Evolutionary conservation across 306 rosid genomes (phyloP).

Genomic region (Quercus robur): DNA sequence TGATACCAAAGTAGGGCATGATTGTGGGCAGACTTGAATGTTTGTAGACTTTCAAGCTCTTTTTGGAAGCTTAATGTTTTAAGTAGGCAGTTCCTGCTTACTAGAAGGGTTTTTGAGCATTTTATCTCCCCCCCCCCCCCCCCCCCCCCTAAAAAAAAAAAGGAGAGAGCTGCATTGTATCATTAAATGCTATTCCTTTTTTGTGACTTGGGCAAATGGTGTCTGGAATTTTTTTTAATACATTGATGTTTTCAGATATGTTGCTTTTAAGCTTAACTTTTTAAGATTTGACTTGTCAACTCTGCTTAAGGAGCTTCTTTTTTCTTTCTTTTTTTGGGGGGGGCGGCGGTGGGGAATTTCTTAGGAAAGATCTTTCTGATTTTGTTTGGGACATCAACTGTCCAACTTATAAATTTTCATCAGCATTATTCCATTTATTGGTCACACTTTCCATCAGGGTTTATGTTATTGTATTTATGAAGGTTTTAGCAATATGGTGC

Average conservation of each 20-base stretch:
- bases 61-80: not conserved
- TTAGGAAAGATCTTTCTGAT: not conserved
- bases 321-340: not conserved
- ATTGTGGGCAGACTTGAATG: not conserved
- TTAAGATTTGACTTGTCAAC: not conserved
- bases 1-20: not conserved
- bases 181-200: not conserved
- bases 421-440: not conserved
- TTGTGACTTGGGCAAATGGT: not conserved
- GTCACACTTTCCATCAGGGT: not conserved
- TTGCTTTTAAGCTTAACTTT: not conserved
- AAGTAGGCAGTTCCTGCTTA: not conserved
- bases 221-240: not conserved
- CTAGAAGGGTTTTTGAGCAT: not conserved
- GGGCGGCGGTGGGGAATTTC: not conserved
- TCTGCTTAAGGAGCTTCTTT: not conserved
- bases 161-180: not conserved
- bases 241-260: not conserved
- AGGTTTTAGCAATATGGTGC: not conserved
- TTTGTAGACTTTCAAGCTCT: not conserved
- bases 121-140: accelerated
- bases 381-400: not conserved
- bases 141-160: accelerated
- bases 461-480: not conserved
- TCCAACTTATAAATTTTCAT: not conserved